Percentiles rank a stretch among this genome's conserved stretches.
Conservation (phyloP, 1,139 yeast genomes). For the Debaryomyces coudertii region DNA sequence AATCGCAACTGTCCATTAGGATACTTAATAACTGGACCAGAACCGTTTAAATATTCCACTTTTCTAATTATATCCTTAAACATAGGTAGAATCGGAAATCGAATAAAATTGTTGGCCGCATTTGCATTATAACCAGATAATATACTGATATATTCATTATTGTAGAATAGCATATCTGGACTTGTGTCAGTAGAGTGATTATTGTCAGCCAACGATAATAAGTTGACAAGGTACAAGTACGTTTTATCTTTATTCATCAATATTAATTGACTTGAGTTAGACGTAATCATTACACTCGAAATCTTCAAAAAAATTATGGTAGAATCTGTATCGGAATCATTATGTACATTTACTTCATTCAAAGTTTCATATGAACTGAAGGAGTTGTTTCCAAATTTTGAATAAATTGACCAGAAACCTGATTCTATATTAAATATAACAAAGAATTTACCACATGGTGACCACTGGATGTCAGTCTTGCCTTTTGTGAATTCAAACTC, state of each 20-base stretch:
- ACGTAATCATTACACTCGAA: constrained; percentile 25
- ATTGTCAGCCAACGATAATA: constrained; percentile 22
- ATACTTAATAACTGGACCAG: constrained; percentile 17
- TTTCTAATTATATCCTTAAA: constrained; percentile 32
- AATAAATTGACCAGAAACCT: constrained; percentile 37
- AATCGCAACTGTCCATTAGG: constrained; percentile 26
- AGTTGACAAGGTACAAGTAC: constrained; percentile 26
- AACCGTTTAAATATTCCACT: constrained; percentile 26
- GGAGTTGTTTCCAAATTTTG: constrained; percentile 39
- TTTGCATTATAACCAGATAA: constrained; percentile 23
- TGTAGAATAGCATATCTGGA: constrained; percentile 23
- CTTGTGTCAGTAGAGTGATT: constrained; percentile 5
- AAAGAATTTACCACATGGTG: constrained; percentile 43
- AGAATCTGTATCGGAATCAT: constrained; percentile 18
- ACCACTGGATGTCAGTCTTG: constrained; percentile 28
- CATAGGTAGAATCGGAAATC: constrained; percentile 37
- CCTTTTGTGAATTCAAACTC: constrained; percentile 7
- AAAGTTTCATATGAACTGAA: constrained; percentile 32
- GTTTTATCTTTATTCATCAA: constrained; percentile 24
- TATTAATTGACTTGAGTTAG: constrained; percentile 31
- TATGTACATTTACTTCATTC: constrained; percentile 27
- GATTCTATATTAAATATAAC: constrained; percentile 22
- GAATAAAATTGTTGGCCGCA: constrained; percentile 17
- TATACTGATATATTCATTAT: constrained; percentile 32
- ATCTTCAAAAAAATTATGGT: constrained; percentile 26